Conservation (phyloP, 768 basidiomycete genomes). For the Tylopilus subfusipes region DNA sequence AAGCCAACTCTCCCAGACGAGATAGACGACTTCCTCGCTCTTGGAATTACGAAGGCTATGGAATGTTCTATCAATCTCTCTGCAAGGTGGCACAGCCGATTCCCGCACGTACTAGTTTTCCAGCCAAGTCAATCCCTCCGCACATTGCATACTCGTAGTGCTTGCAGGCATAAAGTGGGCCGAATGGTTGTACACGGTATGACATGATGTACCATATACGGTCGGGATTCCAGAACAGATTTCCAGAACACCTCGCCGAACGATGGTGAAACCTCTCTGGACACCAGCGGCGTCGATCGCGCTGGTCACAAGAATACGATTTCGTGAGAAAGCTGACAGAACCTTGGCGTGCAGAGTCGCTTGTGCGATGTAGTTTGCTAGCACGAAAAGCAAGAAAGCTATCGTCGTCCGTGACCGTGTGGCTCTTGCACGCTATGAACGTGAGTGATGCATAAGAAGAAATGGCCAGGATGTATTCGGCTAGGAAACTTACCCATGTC, state of each 20-base stretch:
- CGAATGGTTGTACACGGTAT: constrained; percentile 14
- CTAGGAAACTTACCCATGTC: constrained; percentile 14
- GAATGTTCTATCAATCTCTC: neutral
- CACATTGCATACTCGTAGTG: constrained; percentile 31
- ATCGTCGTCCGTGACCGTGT: constrained; percentile 49
- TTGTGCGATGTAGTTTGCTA: constrained; percentile 41
- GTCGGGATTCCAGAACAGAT: constrained; percentile 42
- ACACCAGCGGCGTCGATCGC: constrained; percentile 33
- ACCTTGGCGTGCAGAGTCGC: constrained; percentile 39
- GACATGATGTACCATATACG: constrained; percentile 22
- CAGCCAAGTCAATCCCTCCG: constrained; percentile 44
- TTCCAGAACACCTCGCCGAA: constrained; percentile 16
- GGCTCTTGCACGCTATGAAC: constrained; percentile 42
- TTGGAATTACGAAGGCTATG: constrained; percentile 28
- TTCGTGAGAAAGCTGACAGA: constrained; percentile 36
- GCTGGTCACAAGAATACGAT: constrained; percentile 30
- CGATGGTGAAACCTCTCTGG: constrained; percentile 19
- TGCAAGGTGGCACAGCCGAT: neutral
- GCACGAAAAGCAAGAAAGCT: constrained; percentile 45
- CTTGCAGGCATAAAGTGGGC: neutral
- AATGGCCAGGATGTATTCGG: neutral
- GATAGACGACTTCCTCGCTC: constrained; percentile 47
- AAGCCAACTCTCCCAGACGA: constrained; percentile 48
- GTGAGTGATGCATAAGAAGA: neutral
- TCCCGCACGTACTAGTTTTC: constrained; percentile 38